phyloP scores from a whole-genome alignment of 805 yeast genomes.

The Candida endomychidarum region DNA sequence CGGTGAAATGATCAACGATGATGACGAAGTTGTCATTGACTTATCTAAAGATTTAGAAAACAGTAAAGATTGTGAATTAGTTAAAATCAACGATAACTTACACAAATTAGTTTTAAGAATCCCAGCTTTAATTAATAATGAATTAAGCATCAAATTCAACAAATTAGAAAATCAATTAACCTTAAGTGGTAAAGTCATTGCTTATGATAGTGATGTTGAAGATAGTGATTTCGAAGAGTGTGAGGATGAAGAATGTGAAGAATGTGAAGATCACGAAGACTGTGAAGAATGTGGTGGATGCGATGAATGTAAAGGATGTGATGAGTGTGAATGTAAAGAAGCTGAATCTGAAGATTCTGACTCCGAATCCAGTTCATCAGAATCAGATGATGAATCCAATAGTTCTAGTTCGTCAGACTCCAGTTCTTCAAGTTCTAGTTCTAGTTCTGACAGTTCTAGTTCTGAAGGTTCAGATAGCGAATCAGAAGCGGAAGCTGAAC shows the following conservation, averaged over 20 bases:
- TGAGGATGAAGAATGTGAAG: conserved; percentile 17
- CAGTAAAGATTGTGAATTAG: conserved; percentile 45
- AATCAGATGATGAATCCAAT: not conserved
- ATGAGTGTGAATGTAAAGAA: conserved; percentile 8
- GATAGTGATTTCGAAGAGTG: conserved; percentile 20
- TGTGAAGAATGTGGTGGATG: conserved; percentile 16
- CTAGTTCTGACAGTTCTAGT: conserved; percentile 12
- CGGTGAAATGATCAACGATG: conserved; percentile 13
- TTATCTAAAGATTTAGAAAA: conserved; percentile 41
- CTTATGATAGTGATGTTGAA: conserved; percentile 22
- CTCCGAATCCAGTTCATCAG: conserved; percentile 10
- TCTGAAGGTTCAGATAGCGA: conserved; percentile 19
- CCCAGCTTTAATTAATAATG: conserved; percentile 41
- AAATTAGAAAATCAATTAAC: conserved; percentile 43
- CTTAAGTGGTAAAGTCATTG: conserved; percentile 34
- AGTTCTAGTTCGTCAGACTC: conserved; percentile 6
- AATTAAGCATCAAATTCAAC: conserved; percentile 38
- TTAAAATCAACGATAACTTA: conserved; percentile 36
- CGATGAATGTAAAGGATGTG: conserved; percentile 9
- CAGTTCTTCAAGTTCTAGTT: not conserved
- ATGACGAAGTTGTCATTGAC: conserved; percentile 37
- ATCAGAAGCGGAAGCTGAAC: conserved; percentile 14
- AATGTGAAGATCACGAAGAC: conserved; percentile 8
- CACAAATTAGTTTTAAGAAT: conserved; percentile 42
- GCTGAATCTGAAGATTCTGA: conserved; percentile 9